A percentile compares a stretch with the other conserved stretches of the same genome.
phyloP scores from a whole-genome alignment of 331 rosid genomes.

The Malus hybrid region DNA sequence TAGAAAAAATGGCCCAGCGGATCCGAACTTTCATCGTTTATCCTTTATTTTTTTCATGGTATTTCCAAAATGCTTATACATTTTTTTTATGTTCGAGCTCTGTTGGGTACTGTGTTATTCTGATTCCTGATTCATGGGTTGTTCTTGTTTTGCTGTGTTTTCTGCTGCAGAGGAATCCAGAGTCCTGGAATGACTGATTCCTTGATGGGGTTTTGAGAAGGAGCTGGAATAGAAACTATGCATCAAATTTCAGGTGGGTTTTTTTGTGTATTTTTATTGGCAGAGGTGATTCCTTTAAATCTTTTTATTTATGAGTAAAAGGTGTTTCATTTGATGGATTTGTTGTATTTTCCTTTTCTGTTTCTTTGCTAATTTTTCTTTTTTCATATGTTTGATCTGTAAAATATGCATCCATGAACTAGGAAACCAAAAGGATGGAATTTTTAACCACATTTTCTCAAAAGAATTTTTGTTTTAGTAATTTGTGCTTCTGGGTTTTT shows the following conservation, averaged over 20 bases:
- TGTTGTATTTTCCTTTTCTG: background rate
- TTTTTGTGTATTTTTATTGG: background rate
- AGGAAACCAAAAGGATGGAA: background rate
- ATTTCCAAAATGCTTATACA: conserved; percentile 4
- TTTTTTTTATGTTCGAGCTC: conserved; percentile 23
- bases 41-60: conserved; percentile 12
- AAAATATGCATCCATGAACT: background rate
- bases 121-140: conserved; percentile 25
- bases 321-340: conserved; percentile 8
- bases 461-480: background rate
- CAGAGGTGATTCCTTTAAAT: conserved; percentile 1
- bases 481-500: background rate
- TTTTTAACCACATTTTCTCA: background rate
- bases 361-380: background rate
- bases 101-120: conserved; percentile 10
- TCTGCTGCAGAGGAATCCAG: conserved; percentile 12
- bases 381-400: background rate
- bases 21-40: conserved; percentile 46
- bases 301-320: background rate
- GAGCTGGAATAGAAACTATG: background rate
- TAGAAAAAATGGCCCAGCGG: conserved; percentile 51
- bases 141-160: conserved; percentile 1
- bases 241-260: conserved; percentile 8
- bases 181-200: conserved; percentile 22
- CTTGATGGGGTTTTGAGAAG: conserved; percentile 13